Percentiles rank a stretch among this genome's conserved stretches.
Evolutionary conservation across 345 rosid genomes (phyloP).

Genomic region (thale cress (Arabidopsis thaliana)): DNA sequence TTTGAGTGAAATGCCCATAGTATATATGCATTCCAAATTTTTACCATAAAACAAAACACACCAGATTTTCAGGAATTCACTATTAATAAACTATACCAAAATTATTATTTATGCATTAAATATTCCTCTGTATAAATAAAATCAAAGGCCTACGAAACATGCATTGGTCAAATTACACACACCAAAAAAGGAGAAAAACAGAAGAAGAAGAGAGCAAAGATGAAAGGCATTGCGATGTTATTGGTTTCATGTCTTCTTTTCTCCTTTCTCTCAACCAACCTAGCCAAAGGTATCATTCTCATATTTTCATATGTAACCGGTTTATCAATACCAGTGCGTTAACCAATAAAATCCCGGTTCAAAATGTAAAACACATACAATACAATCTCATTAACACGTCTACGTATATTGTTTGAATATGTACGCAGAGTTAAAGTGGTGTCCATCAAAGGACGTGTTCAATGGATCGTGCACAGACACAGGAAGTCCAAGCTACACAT

Average conservation of each 20-base stretch:
- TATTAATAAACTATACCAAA: neutral
- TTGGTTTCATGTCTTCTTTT: slow-evolving; percentile 22
- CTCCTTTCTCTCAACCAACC: slow-evolving; percentile 12
- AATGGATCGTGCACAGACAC: slow-evolving; percentile 28
- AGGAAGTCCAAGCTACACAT: slow-evolving; percentile 30
- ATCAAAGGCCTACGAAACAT: neutral
- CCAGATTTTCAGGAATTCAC: neutral
- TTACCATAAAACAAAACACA: slow-evolving; percentile 4
- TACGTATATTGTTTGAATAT: neutral
- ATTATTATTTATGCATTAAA: neutral
- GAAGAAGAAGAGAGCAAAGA: slow-evolving; percentile 5
- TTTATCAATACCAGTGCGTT: neutral
- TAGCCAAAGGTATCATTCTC: slow-evolving; percentile 10
- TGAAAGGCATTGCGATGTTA: slow-evolving; percentile 9
- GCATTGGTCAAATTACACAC: neutral
- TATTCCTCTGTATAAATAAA: neutral
- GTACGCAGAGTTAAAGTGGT: slow-evolving; percentile 26
- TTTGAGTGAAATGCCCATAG: neutral
- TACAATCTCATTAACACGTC: neutral
- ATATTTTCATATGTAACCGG: neutral
- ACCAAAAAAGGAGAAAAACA: neutral
- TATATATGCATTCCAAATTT: neutral
- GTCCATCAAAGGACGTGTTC: slow-evolving; percentile 17
- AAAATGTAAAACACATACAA: neutral
- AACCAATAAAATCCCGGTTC: too few relatives aligned